Conservation (phyloP, 2,329 filamentous ascomycete species). For the Trematosphaeria pertusa region DNA sequence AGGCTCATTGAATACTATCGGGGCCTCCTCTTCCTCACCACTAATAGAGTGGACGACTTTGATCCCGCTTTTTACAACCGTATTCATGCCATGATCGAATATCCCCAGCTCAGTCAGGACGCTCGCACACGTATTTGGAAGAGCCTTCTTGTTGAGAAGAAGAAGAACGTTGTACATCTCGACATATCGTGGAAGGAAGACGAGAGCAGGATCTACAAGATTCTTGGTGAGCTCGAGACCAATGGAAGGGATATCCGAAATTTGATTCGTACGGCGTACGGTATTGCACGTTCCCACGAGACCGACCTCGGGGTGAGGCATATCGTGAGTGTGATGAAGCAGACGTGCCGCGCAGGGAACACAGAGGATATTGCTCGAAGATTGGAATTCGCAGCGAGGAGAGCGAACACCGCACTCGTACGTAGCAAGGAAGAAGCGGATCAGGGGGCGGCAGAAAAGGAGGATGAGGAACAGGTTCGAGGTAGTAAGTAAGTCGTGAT, state of each 20-base stretch:
- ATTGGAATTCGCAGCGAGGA: neutral
- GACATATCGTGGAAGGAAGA: neutral
- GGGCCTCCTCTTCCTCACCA: neutral
- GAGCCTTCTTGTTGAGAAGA: neutral
- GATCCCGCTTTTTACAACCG: neutral
- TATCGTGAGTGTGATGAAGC: neutral
- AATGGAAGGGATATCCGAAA: neutral
- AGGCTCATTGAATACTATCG: neutral
- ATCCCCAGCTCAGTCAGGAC: neutral
- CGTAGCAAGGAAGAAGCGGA: no score
- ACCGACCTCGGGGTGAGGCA: neutral
- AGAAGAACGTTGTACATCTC: neutral
- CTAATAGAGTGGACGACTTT: neutral
- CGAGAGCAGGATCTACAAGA: neutral
- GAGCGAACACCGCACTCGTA: neutral
- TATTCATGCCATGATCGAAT: neutral
- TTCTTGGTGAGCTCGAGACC: neutral
- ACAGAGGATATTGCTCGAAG: neutral
- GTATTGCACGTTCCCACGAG: neutral
- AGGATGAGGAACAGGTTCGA: no score
- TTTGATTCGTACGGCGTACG: neutral
- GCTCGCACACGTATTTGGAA: neutral
- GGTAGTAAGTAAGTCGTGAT: no score
- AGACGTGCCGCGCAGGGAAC: neutral
- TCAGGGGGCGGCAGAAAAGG: no score